These are phyloP conservation scores for Candida sp. DNA, from an alignment of 1,139 yeast species.

Conservation along the genomic window DNA sequence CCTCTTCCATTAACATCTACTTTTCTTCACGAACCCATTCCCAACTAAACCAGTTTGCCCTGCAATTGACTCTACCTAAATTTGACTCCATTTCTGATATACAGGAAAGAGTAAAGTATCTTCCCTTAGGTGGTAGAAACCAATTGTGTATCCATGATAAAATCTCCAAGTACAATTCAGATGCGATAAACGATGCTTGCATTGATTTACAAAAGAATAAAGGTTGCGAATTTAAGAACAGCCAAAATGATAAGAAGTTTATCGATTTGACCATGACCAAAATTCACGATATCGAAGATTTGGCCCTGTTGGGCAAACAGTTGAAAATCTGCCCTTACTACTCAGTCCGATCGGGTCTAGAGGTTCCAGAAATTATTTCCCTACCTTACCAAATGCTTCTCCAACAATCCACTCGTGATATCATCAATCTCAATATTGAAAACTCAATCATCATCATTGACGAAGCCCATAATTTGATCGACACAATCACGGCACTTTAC, in stretches of 20 bases:
- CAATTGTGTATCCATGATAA: slow-evolving; percentile 77
- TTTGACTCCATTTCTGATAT: slow-evolving; percentile 60
- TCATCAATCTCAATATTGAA: slow-evolving; percentile 56
- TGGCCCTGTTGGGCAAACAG: slow-evolving; percentile 56
- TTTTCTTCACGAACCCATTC: slow-evolving; percentile 92
- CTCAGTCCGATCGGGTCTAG: slow-evolving; percentile 56
- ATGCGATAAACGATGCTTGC: slow-evolving; percentile 81
- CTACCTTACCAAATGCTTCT: slow-evolving; percentile 83
- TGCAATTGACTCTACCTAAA: slow-evolving; percentile 60
- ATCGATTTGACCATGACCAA: slow-evolving; percentile 58
- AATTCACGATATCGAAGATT: slow-evolving; percentile 81
- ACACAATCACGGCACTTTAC: slow-evolving; percentile 67
- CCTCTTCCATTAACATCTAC: slow-evolving; percentile 45
- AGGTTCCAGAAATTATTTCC: slow-evolving; percentile 68
- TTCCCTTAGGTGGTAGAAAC: slow-evolving; percentile 79
- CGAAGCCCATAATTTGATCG: slow-evolving; percentile 90
- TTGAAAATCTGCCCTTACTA: slow-evolving; percentile 80
- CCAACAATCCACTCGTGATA: slow-evolving; percentile 59
- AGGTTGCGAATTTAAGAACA: slow-evolving; percentile 48
- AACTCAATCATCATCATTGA: slow-evolving; percentile 77
- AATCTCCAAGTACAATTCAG: slow-evolving; percentile 47
- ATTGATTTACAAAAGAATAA: slow-evolving; percentile 57
- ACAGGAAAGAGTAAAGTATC: slow-evolving; percentile 46
- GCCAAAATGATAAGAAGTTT: slow-evolving; percentile 42
- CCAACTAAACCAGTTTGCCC: slow-evolving; percentile 77